Evolutionary conservation across 2,329 filamentous ascomycete species (phyloP), one percentile per base, ranked within the genome.

Genomic region (Fusarium euwallaceae): DNA sequence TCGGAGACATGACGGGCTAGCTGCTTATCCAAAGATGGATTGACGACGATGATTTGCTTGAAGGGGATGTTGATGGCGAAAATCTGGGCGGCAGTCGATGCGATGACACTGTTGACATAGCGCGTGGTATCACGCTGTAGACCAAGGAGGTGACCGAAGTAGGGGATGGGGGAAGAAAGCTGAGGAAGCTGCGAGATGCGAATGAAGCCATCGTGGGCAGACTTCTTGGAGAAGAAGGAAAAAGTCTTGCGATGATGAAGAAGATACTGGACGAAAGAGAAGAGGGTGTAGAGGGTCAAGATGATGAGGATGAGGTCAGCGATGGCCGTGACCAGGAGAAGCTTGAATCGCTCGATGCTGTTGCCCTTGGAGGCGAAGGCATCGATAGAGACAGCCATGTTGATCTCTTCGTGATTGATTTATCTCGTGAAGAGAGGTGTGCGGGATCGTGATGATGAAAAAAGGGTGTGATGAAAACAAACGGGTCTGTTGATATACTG

Each of bases 31-130:
- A 81, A 69, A 16, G 75, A 77, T 16, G 80, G 80, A 51, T 77
- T 69, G 6, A 74, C 79, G 17, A 81, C 66, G 20, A 80, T 74
- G 48, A 81, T 76, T 41, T 73, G 69, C 34, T 76, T 76, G 63
- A 78, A 77, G 9, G 81, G 78, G 41, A 81, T 74, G 37, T 79
- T 76, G 72, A 81, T 81, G 45, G 78, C 79, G 24, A 81, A 80
- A 32, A 79, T 66, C 16, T 76, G 74, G 5, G 76, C 68, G 4
- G 74, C 41, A 10, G 74, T 76, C 1, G 73, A 77, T 7, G 70
- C 67, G 22, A 80, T 76, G 27, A 80, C 73, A 11, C 67, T 48
- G 60, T 80, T 79, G 55, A 80, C 51, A 36, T 80, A 79, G 34
- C 79, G 79, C 14, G 69, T 72, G 36, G 77, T 80, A 53, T 79